phyloP scores from a whole-genome alignment of 225 moss, liverwort and hornwort genomes.

The Antitrichia curtipendula region DNA sequence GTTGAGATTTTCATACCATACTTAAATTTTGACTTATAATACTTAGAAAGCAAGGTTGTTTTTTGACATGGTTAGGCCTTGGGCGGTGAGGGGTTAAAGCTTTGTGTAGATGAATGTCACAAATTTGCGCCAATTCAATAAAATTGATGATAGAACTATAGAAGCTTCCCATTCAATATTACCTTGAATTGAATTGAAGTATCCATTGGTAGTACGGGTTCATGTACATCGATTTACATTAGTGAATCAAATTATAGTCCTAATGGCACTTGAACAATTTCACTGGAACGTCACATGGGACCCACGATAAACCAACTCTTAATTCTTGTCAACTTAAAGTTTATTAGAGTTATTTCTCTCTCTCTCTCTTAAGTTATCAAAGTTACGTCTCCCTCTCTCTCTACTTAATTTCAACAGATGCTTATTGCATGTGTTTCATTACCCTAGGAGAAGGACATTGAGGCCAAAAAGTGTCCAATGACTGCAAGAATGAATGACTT shows the following conservation, averaged over 20 bases:
- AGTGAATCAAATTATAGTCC: not conserved
- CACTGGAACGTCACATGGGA: not conserved
- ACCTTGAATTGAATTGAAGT: not conserved
- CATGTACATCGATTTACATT: not conserved
- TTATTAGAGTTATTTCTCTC: not conserved
- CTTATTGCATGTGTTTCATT: not conserved
- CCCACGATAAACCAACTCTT: not conserved
- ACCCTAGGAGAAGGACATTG: fast-evolving
- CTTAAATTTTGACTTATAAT: no score
- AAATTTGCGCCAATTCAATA: not conserved
- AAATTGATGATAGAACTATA: no score
- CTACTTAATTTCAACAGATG: not conserved
- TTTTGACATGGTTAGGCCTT: no score
- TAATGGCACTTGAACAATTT: not conserved
- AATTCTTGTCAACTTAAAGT: not conserved
- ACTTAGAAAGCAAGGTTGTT: no score
- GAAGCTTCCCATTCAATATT: not conserved
- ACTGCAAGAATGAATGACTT: not conserved
- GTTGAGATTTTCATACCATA: no score
- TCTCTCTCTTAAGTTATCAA: not conserved
- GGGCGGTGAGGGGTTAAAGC: no score
- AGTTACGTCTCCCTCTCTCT: not conserved
- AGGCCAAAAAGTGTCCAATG: not conserved
- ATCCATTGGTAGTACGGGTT: fast-evolving
- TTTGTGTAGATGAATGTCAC: not conserved